Evolutionary conservation across 2,329 filamentous ascomycete species (phyloP).

Genomic region (Exophiala sp.): DNA sequence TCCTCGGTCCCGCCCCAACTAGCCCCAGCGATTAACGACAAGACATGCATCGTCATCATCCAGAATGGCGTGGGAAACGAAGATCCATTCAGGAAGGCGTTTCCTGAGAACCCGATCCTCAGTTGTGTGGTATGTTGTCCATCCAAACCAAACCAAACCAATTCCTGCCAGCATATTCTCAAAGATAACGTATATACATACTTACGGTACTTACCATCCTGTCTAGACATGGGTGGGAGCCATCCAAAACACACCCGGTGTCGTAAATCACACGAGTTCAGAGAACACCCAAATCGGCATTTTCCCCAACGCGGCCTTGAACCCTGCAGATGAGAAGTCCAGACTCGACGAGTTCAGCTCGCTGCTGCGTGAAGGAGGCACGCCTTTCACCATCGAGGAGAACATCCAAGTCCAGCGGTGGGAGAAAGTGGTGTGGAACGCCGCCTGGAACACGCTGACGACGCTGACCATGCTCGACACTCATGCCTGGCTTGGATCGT

Average conservation of each 20-base stretch:
- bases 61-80: constrained; percentile 42
- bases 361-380: constrained; percentile 41
- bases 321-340: constrained; percentile 32
- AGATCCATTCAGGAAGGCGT: constrained; percentile 35
- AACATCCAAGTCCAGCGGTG: constrained; percentile 38
- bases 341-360: constrained; percentile 40
- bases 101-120: constrained; percentile 33
- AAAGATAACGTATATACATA: no score
- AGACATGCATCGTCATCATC: constrained; percentile 37
- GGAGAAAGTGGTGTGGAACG: constrained; percentile 42
- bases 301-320: constrained; percentile 38
- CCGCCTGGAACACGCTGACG: constrained; percentile 40
- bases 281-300: constrained; percentile 54
- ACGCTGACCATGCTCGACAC: constrained; percentile 41
- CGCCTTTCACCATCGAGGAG: constrained; percentile 34
- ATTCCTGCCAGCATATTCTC: no score
- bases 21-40: constrained; percentile 35
- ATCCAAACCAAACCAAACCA: no score
- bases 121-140: constrained; percentile 39
- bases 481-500: constrained; percentile 39
- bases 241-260: constrained; percentile 45
- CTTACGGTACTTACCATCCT: no score
- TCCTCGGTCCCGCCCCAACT: constrained; percentile 35
- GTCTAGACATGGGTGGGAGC: constrained; percentile 50
- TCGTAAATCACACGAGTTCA: constrained; percentile 47